Evolutionary conservation across 2,329 filamentous ascomycete genomes (phyloP).

Genomic region (Apiospora kogelbergensis): DNA sequence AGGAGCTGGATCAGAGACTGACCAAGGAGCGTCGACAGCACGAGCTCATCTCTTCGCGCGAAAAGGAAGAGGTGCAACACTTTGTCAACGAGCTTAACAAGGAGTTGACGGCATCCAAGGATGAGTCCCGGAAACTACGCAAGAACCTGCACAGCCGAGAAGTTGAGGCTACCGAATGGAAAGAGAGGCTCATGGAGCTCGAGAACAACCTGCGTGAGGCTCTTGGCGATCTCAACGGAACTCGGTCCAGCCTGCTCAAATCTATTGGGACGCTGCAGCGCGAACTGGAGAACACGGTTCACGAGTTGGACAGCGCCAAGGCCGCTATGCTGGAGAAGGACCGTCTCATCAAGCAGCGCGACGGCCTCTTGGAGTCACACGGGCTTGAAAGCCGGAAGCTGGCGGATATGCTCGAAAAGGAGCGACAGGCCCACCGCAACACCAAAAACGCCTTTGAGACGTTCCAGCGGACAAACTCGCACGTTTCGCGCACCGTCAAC

Average conservation of each 20-base stretch:
- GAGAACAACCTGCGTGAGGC: slow-evolving; percentile 86
- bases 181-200: slow-evolving; percentile 84
- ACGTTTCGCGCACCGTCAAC: slow-evolving; percentile 80
- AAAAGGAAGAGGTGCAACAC: slow-evolving; percentile 94
- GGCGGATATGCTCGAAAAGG: slow-evolving; percentile 86
- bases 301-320: slow-evolving; percentile 78
- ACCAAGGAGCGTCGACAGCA: slow-evolving; percentile 80
- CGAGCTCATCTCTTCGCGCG: slow-evolving; percentile 80
- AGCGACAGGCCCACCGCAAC: slow-evolving; percentile 79
- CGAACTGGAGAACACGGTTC: slow-evolving; percentile 80
- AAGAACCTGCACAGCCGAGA: slow-evolving; percentile 83
- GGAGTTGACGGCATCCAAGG: slow-evolving; percentile 78
- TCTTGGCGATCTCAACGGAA: slow-evolving; percentile 84
- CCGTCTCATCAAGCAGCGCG: slow-evolving; percentile 83
- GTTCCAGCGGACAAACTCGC: slow-evolving; percentile 82
- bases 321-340: slow-evolving; percentile 86
- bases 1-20: slow-evolving; percentile 73
- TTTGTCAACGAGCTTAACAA: slow-evolving; percentile 90
- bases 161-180: slow-evolving; percentile 87
- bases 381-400: slow-evolving; percentile 83
- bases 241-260: slow-evolving; percentile 81
- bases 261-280: slow-evolving; percentile 85
- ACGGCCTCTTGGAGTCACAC: slow-evolving; percentile 83
- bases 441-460: slow-evolving; percentile 88
- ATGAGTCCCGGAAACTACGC: slow-evolving; percentile 78